Evolutionary conservation across 257 asterid species (phyloP).

Genomic region (Przewalskia tangutica): DNA sequence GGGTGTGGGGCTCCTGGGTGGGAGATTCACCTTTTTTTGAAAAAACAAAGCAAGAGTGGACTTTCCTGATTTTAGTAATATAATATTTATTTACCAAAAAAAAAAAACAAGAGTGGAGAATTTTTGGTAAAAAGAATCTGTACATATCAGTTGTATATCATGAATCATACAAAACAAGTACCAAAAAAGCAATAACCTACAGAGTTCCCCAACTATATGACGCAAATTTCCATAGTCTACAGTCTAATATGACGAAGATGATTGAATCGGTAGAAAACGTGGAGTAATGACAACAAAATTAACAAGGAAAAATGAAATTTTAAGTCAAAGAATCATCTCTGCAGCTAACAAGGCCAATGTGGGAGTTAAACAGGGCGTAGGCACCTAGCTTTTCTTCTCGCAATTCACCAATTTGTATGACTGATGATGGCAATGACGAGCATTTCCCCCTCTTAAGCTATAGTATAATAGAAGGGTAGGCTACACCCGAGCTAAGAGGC

Average conservation of each 20-base stretch:
- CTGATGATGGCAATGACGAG: background rate
- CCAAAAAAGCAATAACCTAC: constrained; percentile 8
- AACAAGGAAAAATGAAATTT: constrained; percentile 12
- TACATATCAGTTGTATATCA: constrained; percentile 20
- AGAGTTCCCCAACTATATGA: constrained; percentile 8
- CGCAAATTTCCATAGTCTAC: constrained; percentile 14
- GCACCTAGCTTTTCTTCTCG: constrained; percentile 22
- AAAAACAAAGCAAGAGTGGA: no score
- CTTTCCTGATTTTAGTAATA: no score
- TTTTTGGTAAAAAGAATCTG: constrained; percentile 7
- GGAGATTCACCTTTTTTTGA: no score
- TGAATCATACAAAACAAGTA: constrained; percentile 15
- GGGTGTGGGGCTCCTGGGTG: no score
- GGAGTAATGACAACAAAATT: constrained; percentile 17
- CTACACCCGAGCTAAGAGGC: constrained; percentile 29
- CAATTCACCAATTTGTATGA: constrained; percentile 18
- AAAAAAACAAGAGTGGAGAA: background rate
- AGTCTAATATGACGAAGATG: constrained; percentile 14
- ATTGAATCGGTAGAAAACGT: constrained; percentile 3
- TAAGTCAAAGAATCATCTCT: constrained; percentile 31
- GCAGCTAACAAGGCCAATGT: constrained; percentile 22
- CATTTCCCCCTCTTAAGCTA: constrained; percentile 31
- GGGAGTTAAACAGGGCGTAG: constrained; percentile 20
- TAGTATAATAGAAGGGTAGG: constrained; percentile 9
- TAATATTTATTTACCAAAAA: no score